Base-by-base conservation (phyloP, 2,329 filamentous ascomycete genomes). In the Venturia carpophila region DNA sequence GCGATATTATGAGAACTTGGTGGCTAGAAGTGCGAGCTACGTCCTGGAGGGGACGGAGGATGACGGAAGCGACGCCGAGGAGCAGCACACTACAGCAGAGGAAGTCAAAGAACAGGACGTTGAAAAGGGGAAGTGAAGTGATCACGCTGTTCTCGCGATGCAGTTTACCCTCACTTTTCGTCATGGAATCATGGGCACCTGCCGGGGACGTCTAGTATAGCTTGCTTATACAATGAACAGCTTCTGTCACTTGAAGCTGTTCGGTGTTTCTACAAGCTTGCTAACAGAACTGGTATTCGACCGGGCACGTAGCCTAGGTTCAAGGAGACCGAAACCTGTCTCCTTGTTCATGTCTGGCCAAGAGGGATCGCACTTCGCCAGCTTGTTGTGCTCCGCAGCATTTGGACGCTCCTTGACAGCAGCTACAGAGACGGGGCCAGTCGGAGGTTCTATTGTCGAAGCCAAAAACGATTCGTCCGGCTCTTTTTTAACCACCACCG, bases 1-100 rank as follows among this genome's bases (percentile, higher is more conserved):
- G 34, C 92, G 96, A 65, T 99, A 99, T 74, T 99, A 97, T 75
- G 85, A 86, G 67, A 93, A 91, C 62, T 79, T 99, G 42, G 89
- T 97, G 41, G 90, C 86, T 66, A 77, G 86, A 69, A 84, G 81
- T 64, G 80, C 83, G 27, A 83, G 83, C 47, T 88, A 84, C 71
- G 15, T 37, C 30, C 10, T 58, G 27, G 30, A 58, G 15, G 39
- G 39, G 15, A 9, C 39, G 39, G 39, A 41, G 10, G 39, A 11
- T 15, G 39, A 11, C 4, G 39, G 2, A 17, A 47, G 17, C 10
- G 45, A 47, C 45, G 7, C 45, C 17, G 45, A 47, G 19, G 45
- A 47, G n/a, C 10, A 47, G 17, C 6, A n/a, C 45, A 9, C 45
- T 4, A 24, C 6, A n/a, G 19, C 7, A 41, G 39, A 41, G 39